A percentile compares a stretch with the other conserved stretches of the same genome.
These are phyloP conservation scores for Porphyrellus sp. DNA, from an alignment of 1,284 basidiomycete genomes.

Conservation along the genomic window DNA sequence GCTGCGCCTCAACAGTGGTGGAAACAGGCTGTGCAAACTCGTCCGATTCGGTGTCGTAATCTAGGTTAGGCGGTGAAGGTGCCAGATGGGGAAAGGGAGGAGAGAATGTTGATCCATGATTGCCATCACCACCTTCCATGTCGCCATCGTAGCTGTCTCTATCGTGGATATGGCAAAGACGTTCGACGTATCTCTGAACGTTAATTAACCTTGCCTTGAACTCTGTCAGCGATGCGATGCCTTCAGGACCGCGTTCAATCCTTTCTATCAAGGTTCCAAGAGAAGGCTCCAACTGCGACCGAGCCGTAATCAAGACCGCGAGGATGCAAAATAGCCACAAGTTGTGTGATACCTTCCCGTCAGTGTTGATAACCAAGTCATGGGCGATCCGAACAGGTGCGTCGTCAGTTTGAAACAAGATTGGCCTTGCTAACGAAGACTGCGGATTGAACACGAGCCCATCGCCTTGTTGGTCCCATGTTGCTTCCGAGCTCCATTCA, in stretches of 20 bases:
- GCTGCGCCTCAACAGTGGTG: background rate
- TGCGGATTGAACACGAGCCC: conserved; percentile 27
- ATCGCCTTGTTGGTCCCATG: conserved; percentile 28
- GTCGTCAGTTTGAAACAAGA: conserved; percentile 3
- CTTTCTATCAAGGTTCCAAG: conserved; percentile 16
- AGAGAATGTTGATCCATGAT: conserved; percentile 24
- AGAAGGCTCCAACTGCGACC: conserved; percentile 10
- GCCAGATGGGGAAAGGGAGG: conserved; percentile 26
- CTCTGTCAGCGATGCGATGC: conserved; percentile 15
- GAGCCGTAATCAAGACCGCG: conserved; percentile 21
- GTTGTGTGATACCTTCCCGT: conserved; percentile 34
- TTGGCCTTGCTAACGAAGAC: conserved; percentile 2
- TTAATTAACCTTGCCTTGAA: conserved; percentile 27
- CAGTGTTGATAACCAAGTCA: conserved; percentile 28
- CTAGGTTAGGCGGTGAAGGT: conserved; percentile 5
- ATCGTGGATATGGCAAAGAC: conserved; percentile 17
- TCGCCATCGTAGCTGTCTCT: conserved; percentile 18
- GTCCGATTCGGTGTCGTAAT: conserved; percentile 24
- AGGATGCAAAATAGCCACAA: conserved; percentile 33
- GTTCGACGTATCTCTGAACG: conserved; percentile 24
- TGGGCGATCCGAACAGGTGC: conserved; percentile 7
- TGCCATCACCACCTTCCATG: conserved; percentile 18
- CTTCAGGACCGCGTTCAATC: conserved; percentile 12
- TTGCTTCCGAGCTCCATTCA: conserved; percentile 21
- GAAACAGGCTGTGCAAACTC: conserved; percentile 11